Percentiles rank a stretch among this genome's conserved stretches.
Conservation (phyloP, 352 stramenopile species). For the Globisporangium okanoganense region DNA sequence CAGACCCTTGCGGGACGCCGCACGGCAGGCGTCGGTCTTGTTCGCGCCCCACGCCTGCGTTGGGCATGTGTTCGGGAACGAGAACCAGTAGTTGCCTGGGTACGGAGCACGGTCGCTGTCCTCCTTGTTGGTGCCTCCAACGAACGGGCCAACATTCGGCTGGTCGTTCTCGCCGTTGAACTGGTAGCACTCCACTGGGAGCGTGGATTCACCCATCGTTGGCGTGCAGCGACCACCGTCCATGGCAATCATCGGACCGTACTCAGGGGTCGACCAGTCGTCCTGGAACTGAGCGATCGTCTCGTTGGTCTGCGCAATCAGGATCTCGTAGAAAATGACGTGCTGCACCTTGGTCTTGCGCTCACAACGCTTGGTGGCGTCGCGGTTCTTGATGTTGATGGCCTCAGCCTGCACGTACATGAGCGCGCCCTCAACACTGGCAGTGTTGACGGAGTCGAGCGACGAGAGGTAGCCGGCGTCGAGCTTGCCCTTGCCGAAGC, state of each 20-base stretch:
- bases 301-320: conserved; percentile 43
- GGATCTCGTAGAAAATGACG: conserved; percentile 50
- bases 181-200: conserved; percentile 35
- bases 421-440: conserved; percentile 61
- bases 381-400: conserved; percentile 60
- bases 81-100: conserved; percentile 64
- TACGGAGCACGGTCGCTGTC: conserved; percentile 45
- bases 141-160: conserved; percentile 43
- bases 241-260: conserved; percentile 41
- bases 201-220: conserved; percentile 19
- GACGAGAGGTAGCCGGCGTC: conserved; percentile 52
- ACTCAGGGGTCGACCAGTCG: conserved; percentile 34
- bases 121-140: conserved; percentile 53
- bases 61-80: conserved; percentile 58
- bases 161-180: conserved; percentile 39
- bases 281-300: conserved; percentile 35
- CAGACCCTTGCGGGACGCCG: conserved; percentile 48
- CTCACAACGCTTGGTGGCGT: conserved; percentile 39
- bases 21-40: conserved; percentile 58
- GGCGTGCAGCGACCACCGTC: conserved; percentile 36
- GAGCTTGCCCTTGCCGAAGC: conserved; percentile 48
- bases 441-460: conserved; percentile 73
- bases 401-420: conserved; percentile 82
- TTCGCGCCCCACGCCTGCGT: conserved; percentile 37
- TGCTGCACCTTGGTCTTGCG: conserved; percentile 51